Evolutionary conservation across 1,284 basidiomycete genomes (phyloP).

Genomic region (Pseudomicrostroma phylloplanum): DNA sequence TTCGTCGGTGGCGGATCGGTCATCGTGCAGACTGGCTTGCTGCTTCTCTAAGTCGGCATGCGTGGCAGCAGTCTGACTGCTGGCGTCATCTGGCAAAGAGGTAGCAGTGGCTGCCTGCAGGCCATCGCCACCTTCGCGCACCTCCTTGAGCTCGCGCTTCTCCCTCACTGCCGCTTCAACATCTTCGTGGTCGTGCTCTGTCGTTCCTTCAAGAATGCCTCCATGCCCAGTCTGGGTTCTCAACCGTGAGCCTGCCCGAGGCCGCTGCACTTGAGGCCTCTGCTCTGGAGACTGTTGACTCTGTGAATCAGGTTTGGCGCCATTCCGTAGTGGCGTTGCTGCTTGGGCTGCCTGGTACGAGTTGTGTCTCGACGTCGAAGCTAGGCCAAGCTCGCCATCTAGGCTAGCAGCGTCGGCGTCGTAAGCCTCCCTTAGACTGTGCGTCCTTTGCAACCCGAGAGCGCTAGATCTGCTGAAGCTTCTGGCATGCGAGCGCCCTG

Average conservation of each 20-base stretch:
- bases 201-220: not conserved
- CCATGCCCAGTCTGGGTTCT: too few relatives aligned
- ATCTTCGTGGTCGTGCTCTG: not conserved
- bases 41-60: constrained; percentile 8
- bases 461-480: not conserved
- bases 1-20: not conserved
- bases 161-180: not conserved
- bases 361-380: not conserved
- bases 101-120: not conserved
- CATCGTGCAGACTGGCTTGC: not conserved
- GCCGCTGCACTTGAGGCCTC: not conserved
- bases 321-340: not conserved
- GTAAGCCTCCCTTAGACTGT: constrained; percentile 8
- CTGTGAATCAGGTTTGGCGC: not conserved
- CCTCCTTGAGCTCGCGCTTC: not conserved
- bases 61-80: not conserved
- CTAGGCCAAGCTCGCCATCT: constrained; percentile 11
- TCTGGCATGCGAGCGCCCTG: constrained; percentile 22
- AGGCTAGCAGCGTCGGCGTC: constrained; percentile 10
- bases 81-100: not conserved
- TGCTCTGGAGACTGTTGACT: not conserved
- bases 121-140: not conserved
- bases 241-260: too few relatives aligned
- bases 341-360: not conserved
- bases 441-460: constrained; percentile 1